Evolutionary conservation across 2,329 filamentous ascomycete genomes (phyloP).

Genomic region (Penicillium vulpinum): DNA sequence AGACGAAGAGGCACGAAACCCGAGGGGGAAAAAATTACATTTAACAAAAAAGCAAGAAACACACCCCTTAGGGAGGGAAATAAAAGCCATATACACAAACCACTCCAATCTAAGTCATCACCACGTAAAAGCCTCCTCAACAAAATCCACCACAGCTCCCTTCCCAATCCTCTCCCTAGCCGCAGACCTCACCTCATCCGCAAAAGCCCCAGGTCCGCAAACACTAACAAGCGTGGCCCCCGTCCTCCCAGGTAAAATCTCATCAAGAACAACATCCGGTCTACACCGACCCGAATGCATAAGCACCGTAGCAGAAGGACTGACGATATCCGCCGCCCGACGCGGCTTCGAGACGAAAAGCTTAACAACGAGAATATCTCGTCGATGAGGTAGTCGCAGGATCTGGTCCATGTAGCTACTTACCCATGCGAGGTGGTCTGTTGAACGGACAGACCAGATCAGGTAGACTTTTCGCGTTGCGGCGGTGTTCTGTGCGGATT

Average conservation of each 20-base stretch:
- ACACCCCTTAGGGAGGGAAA: neutral
- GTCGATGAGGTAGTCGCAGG: conserved; percentile 58
- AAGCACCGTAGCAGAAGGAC: conserved; percentile 59
- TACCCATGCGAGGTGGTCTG: conserved; percentile 64
- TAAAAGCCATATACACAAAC: neutral
- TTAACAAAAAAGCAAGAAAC: neutral
- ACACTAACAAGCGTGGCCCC: conserved; percentile 63
- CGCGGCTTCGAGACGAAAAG: conserved; percentile 65
- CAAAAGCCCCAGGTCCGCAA: conserved; percentile 63
- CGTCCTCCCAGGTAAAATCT: conserved; percentile 56
- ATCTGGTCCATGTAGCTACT: conserved; percentile 66
- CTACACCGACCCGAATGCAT: conserved; percentile 63
- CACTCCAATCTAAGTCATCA: no score
- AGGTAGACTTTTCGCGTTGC: conserved; percentile 62
- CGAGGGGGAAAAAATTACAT: neutral
- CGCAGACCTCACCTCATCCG: conserved; percentile 60
- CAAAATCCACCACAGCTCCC: conserved; percentile 59
- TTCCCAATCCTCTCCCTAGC: conserved; percentile 53
- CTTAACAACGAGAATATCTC: conserved; percentile 60
- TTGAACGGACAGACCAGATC: conserved; percentile 63
- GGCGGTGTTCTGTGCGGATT: conserved; percentile 53
- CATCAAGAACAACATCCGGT: conserved; percentile 56
- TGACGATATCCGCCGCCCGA: conserved; percentile 54
- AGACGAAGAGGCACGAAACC: neutral
- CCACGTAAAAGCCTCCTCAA: conserved; percentile 67